Percentiles rank a stretch among this genome's conserved stretches.
phyloP scores from a whole-genome alignment of 169 alveolate genomes.

The Plasmodium inui region DNA sequence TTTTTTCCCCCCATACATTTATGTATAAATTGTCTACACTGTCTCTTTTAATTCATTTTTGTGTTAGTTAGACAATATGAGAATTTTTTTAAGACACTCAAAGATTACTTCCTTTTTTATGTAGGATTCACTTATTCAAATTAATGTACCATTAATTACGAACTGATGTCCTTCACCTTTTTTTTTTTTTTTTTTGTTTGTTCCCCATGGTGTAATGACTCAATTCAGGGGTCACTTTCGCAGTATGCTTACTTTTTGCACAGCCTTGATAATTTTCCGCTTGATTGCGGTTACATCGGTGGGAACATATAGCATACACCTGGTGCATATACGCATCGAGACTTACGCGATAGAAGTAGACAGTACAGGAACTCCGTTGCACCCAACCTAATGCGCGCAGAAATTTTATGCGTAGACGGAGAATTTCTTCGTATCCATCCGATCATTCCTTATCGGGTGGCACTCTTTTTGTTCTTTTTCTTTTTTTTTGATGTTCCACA shows the following conservation, averaged over 20 bases:
- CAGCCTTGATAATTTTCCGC: neutral
- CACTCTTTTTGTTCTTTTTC: neutral
- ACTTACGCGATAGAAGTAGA: neutral
- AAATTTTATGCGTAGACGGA: neutral
- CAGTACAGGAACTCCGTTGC: neutral
- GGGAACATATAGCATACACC: neutral
- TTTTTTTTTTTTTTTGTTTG: neutral
- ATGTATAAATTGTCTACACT: too few relatives aligned
- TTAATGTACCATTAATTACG: neutral
- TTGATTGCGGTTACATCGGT: neutral
- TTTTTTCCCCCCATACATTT: too few relatives aligned
- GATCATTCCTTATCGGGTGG: neutral
- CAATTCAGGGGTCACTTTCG: neutral
- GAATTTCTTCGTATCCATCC: neutral
- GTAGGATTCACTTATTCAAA: neutral
- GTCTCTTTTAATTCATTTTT: too few relatives aligned
- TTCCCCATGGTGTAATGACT: neutral
- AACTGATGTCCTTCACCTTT: neutral
- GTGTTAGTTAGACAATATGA: too few relatives aligned
- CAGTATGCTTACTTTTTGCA: neutral
- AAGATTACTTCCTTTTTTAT: neutral
- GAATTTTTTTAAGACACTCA: too few relatives aligned
- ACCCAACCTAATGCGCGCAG: neutral
- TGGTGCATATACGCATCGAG: neutral
- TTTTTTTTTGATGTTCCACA: neutral